These are phyloP conservation scores for Podaxis pistillaris DNA, from an alignment of 768 basidiomycete species.

Conservation along the genomic window DNA sequence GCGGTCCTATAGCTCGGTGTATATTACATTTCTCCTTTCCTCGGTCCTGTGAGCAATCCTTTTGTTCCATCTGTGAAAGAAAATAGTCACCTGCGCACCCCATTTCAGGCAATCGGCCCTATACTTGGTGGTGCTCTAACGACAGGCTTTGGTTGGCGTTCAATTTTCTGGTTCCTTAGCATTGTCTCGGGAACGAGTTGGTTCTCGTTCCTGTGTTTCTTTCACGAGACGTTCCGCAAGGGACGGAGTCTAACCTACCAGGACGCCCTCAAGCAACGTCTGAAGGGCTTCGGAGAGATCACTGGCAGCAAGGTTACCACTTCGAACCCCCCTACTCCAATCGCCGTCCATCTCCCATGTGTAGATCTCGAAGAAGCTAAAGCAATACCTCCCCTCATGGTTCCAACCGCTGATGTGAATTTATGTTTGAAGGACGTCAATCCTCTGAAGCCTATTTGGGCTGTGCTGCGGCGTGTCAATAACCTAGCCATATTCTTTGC, in stretches of 20 bases:
- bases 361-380: conserved; percentile 22
- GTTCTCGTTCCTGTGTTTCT: conserved; percentile 59
- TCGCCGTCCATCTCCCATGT: background rate
- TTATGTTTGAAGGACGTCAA: conserved; percentile 70
- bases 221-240: conserved; percentile 80
- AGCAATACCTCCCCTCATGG: conserved; percentile 18
- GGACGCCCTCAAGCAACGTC: conserved; percentile 49
- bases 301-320: background rate
- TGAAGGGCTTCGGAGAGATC: conserved; percentile 21
- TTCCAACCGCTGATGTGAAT: conserved; percentile 31
- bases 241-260: conserved; percentile 85
- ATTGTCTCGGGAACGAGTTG: conserved; percentile 57
- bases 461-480: conserved; percentile 58
- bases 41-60: conserved; percentile 52
- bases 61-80: background rate
- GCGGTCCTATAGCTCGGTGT: conserved; percentile 56
- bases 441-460: conserved; percentile 60
- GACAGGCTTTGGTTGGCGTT: conserved; percentile 70
- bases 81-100: background rate
- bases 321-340: background rate
- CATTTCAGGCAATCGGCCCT: conserved; percentile 53
- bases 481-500: conserved; percentile 66
- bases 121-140: conserved; percentile 73
- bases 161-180: conserved; percentile 80
- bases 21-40: conserved; percentile 76